Conservation (phyloP, 305 asterid genomes). For the Solanum chacoense region DNA sequence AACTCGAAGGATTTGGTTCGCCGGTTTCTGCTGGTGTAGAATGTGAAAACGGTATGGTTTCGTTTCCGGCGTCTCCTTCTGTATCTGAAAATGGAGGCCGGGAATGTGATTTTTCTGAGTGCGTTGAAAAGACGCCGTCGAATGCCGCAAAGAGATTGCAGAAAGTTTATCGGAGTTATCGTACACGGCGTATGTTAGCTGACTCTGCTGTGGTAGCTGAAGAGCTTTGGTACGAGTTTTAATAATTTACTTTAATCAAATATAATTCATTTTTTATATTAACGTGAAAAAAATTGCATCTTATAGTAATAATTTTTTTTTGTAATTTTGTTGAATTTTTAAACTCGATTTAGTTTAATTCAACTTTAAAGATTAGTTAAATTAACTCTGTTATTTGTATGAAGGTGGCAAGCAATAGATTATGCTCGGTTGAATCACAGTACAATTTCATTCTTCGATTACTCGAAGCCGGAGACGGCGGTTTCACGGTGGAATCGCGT, state of each 20-base stretch:
- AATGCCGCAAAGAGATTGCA: conserved; percentile 70
- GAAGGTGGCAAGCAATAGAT: conserved; percentile 54
- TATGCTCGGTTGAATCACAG: conserved; percentile 79
- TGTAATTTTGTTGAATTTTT: not conserved
- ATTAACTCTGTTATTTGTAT: not conserved
- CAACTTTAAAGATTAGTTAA: not conserved
- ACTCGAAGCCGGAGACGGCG: conserved; percentile 72
- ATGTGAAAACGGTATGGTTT: not conserved
- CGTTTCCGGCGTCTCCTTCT: not conserved
- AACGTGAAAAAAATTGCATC: not conserved
- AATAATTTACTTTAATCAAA: not conserved
- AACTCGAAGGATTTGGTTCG: not conserved
- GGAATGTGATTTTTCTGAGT: not conserved
- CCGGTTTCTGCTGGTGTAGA: not conserved
- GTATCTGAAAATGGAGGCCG: not conserved
- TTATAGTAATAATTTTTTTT: not conserved
- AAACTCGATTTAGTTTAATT: not conserved
- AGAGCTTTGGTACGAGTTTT: conserved; percentile 54
- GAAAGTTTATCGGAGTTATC: conserved; percentile 74
- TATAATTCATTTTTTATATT: not conserved
- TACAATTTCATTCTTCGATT: conserved; percentile 82
- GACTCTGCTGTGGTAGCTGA: conserved; percentile 89
- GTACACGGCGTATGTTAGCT: conserved; percentile 88
- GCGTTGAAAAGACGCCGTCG: not conserved
- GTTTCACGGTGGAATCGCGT: conserved; percentile 85